phyloP scores from a whole-genome alignment of 2,329 filamentous ascomycete genomes.

The Eutypella sp. region DNA sequence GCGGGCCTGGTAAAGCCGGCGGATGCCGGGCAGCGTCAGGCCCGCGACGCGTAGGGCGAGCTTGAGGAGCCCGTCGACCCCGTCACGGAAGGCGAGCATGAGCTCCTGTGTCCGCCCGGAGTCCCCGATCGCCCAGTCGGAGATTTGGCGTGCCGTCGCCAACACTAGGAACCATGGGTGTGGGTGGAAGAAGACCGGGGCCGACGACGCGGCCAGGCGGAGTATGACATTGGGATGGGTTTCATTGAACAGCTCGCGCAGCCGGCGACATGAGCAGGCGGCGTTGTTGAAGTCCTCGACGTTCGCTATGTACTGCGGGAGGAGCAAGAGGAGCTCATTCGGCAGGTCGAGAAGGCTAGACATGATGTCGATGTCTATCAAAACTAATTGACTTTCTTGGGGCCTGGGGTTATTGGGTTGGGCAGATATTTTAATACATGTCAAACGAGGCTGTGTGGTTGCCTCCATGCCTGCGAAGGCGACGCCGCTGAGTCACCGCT shows the following conservation, averaged over 20 bases:
- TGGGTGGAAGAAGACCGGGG: slow-evolving; percentile 30
- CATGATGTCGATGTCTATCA: too few relatives aligned
- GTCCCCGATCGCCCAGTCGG: slow-evolving; percentile 27
- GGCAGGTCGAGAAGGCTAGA: too few relatives aligned
- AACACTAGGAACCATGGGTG: slow-evolving; percentile 30
- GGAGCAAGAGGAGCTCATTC: too few relatives aligned
- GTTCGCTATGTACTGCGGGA: slow-evolving; percentile 1
- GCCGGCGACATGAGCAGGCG: slow-evolving; percentile 15
- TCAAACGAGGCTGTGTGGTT: too few relatives aligned
- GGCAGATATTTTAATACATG: too few relatives aligned
- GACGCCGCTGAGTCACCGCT: too few relatives aligned
- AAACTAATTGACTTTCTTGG: too few relatives aligned
- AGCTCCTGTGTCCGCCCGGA: slow-evolving; percentile 17
- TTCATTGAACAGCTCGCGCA: slow-evolving; percentile 16
- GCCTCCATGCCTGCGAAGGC: too few relatives aligned
- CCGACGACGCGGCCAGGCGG: slow-evolving; percentile 26
- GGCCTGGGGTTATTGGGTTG: too few relatives aligned
- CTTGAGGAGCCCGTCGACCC: slow-evolving; percentile 26
- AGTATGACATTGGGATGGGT: slow-evolving; percentile 24
- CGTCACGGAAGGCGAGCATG: slow-evolving; percentile 15
- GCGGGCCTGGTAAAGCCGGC: slow-evolving; percentile 9
- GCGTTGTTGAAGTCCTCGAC: slow-evolving; percentile 6
- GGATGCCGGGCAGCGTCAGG: slow-evolving; percentile 27
- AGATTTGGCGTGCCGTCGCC: slow-evolving; percentile 26
- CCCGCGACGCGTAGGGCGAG: slow-evolving; percentile 23